These are phyloP conservation scores for Colletotrichum sublineola DNA, from an alignment of 2,329 filamentous ascomycete species.

Conservation along the genomic window DNA sequence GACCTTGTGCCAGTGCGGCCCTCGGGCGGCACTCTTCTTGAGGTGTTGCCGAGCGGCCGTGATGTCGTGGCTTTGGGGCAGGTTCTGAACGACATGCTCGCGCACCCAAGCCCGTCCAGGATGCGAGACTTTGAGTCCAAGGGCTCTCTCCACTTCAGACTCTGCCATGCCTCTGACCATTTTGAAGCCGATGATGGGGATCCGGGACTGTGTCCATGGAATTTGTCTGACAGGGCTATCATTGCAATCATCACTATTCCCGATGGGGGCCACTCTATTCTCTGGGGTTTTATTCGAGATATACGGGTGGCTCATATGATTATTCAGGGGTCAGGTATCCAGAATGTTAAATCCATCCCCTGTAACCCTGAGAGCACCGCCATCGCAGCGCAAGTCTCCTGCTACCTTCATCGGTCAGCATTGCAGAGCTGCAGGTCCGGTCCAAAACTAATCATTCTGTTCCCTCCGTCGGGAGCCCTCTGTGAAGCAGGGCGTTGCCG, in stretches of 20 bases:
- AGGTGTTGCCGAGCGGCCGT: too few relatives aligned
- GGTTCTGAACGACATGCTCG: too few relatives aligned
- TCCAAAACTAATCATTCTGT: slow-evolving; percentile 76
- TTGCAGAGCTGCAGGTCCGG: slow-evolving; percentile 66
- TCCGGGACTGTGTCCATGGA: slow-evolving; percentile 72
- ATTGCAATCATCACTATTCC: slow-evolving; percentile 73
- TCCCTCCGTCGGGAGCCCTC: slow-evolving; percentile 67
- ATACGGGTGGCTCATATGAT: neutral
- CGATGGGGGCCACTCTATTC: slow-evolving; percentile 52
- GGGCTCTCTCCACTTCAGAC: slow-evolving; percentile 54
- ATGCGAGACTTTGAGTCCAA: too few relatives aligned
- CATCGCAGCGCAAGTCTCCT: slow-evolving; percentile 61
- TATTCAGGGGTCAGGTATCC: slow-evolving; percentile 67
- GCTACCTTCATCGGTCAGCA: neutral
- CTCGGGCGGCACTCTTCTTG: too few relatives aligned
- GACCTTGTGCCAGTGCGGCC: too few relatives aligned
- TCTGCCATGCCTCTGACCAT: slow-evolving; percentile 73
- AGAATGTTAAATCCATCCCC: slow-evolving; percentile 76
- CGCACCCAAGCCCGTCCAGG: too few relatives aligned
- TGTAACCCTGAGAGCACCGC: slow-evolving; percentile 70
- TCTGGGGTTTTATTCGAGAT: too few relatives aligned
- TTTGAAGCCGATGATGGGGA: slow-evolving; percentile 69
- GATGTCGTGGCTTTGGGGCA: too few relatives aligned
- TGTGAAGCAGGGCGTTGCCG: slow-evolving; percentile 69
- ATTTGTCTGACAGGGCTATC: slow-evolving; percentile 65